Percentiles rank a stretch among this genome's conserved stretches.
These are phyloP conservation scores for Coffea eugenioides DNA, from an alignment of 257 asterid genomes.

Conservation along the genomic window DNA sequence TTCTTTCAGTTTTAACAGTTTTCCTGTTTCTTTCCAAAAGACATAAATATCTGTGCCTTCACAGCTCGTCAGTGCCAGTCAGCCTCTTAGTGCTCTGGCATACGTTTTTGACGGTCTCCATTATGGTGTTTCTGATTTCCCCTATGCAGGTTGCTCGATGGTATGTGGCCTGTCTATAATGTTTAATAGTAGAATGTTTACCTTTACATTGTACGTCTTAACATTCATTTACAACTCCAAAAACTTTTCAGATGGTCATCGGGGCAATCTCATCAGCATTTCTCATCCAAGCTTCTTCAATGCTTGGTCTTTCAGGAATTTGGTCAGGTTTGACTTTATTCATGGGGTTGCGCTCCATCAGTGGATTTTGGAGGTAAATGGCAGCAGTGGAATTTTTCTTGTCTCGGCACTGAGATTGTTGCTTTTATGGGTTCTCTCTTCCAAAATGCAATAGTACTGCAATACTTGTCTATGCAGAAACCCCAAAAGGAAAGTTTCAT, in stretches of 20 bases:
- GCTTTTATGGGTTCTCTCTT: not conserved
- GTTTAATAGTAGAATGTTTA: too few relatives aligned
- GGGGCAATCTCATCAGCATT: slow-evolving; percentile 42
- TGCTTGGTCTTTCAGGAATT: slow-evolving; percentile 38
- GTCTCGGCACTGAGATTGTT: not conserved
- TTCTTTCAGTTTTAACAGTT: not conserved
- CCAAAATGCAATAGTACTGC: not conserved
- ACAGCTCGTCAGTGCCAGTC: slow-evolving; percentile 51
- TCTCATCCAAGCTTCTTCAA: slow-evolving; percentile 38
- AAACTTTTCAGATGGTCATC: slow-evolving; percentile 32
- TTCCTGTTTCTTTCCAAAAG: not conserved
- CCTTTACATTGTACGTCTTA: too few relatives aligned
- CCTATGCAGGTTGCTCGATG: slow-evolving; percentile 41
- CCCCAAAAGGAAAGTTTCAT: too few relatives aligned
- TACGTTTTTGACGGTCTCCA: slow-evolving; percentile 46
- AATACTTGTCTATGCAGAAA: too few relatives aligned
- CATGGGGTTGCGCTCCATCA: slow-evolving; percentile 38
- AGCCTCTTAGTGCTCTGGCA: slow-evolving; percentile 43
- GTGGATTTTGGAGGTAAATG: slow-evolving; percentile 38
- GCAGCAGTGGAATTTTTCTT: too few relatives aligned
- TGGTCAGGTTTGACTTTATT: slow-evolving; percentile 43
- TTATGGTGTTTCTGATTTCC: slow-evolving; percentile 48
- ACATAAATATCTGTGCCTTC: not conserved
- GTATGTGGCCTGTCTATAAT: slow-evolving; percentile 17
- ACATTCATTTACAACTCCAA: not conserved